Evolutionary conservation across 352 stramenopile genomes (phyloP), one percentile per base, ranked within the genome.

Genomic region (Globisporangium canariense): DNA sequence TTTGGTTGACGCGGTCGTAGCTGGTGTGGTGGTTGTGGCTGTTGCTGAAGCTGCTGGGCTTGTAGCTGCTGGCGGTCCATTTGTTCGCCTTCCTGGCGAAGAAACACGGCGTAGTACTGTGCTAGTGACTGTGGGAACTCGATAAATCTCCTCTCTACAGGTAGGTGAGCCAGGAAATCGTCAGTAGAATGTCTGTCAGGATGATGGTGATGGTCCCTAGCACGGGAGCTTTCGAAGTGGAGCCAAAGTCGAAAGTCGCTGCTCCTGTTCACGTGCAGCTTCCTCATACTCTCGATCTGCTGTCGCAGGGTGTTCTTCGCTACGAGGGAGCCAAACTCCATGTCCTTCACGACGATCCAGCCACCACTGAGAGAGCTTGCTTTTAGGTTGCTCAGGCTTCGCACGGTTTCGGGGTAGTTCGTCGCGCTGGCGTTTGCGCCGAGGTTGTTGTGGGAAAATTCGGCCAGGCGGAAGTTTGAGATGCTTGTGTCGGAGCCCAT

Each of bases 221-320:
- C 9, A 36, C 13, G 46, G 16, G 58, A 45, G 11, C 53, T 10
- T 7, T 78, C 72, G 22, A 69, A 64, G 11, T 75, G 61, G 8
- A 82, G 28, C 72, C 73, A 82, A 6, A 82, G 41, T 0, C 70
- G 65, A 58, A 78, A 82, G 4, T 71, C n/a, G 22, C 62, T 67
- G 41, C 68, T 73, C 5, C 58, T 75, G 58, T 62, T 66, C 13
- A 56, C 60, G 13, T 80, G 75, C 14, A 73, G 45, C 18, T 70
- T 58, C 43, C 53, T 59, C 45, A 78, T 58, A 43, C 58, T 64
- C 34, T 58, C 58, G 18, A 80, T 60, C 45, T 82, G 65, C 40
- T 75, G 75, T 1, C 75, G 72, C 18, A 82, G 34, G 8, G 70
- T 58, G 18, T 76, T 78, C 38, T 41, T 67, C 16, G 47, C 61